Base-by-base conservation (phyloP, 805 yeast genomes). In the Candida ponderosae region DNA sequence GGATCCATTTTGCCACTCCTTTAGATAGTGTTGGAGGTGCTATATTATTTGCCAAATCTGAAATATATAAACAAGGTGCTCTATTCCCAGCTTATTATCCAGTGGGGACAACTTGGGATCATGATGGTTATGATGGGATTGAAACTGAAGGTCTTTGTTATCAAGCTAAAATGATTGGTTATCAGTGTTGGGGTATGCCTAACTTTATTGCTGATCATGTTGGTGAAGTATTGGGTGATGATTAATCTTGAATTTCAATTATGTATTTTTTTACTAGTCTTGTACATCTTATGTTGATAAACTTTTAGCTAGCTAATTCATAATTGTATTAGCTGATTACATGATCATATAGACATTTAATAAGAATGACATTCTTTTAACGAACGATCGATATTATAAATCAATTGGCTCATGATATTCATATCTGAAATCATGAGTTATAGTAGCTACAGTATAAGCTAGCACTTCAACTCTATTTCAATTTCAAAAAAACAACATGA, bases 1-100 rank as follows among this genome's bases (percentile, higher is more conserved):
- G 35, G 14, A 23, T 35, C 2, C 39, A 36, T 13, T 42, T 48
- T 34, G 8, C 41, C 0, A 54, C 59, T 3, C 49, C 50, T 23
- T 42, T 72, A 18, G 75, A 70, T 42, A 68, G 75, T 3, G 78
- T 72, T 10, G 77, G 78, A 1, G 76, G 76, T 8, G 76, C 75
- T 2, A 60, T 71, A 2, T 54, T 72, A 13, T 70, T 68, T 40
- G 59, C 60, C 8, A 69, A 66, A 40, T 58, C 70, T 9, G 51
- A 60, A 9, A 50, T 72, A 3, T 67, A 62, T 47, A 63, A 63
- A 40, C 73, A 67, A 39, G 76, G 77, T 19, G 57, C 62, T 4
- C 52, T 60, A 19, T 70, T 70, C 48, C 73, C 76, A 4, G 63
- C 74, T 0, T 59, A 57, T 34, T 68, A 68, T 40, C 50, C 63